Evolutionary conservation across 176 grass and related monocot genomes (phyloP).

Genomic region (Phyllostachys edulis): DNA sequence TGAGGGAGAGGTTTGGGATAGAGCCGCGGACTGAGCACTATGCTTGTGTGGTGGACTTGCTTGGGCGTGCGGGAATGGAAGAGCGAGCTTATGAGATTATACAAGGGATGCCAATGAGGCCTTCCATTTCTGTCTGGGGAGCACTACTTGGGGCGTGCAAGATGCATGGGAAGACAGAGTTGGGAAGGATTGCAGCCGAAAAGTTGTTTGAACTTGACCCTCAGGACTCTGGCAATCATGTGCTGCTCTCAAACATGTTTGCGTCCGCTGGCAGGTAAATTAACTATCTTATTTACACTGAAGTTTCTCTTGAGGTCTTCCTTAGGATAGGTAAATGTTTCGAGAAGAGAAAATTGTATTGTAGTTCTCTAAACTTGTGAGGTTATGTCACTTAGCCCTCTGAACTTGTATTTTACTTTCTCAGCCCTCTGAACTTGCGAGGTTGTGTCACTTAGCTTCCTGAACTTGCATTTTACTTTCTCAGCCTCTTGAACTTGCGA

Average conservation of each 20-base stretch:
- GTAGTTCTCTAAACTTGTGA: too few relatives aligned
- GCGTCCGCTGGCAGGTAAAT: slow-evolving; percentile 73
- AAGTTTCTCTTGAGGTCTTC: neutral
- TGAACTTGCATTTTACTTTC: too few relatives aligned
- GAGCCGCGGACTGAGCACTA: slow-evolving; percentile 69
- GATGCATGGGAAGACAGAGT: slow-evolving; percentile 66
- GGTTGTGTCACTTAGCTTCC: too few relatives aligned
- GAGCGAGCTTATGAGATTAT: slow-evolving; percentile 77
- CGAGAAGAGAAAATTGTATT: too few relatives aligned
- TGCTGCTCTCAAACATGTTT: slow-evolving; percentile 86
- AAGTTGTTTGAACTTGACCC: slow-evolving; percentile 83
- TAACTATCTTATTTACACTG: neutral
- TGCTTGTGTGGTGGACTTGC: slow-evolving; percentile 77
- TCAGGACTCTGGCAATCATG: slow-evolving; percentile 71
- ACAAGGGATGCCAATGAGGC: slow-evolving; percentile 62
- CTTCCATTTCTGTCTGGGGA: slow-evolving; percentile 77
- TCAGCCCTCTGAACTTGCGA: too few relatives aligned
- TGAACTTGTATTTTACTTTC: too few relatives aligned
- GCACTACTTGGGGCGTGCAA: slow-evolving; percentile 80
- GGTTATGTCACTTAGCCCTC: too few relatives aligned
- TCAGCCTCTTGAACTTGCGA: too few relatives aligned
- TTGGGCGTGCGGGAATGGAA: slow-evolving; percentile 77
- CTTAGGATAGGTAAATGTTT: neutral
- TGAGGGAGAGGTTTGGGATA: slow-evolving; percentile 73
- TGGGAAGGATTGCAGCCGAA: slow-evolving; percentile 74